These are phyloP conservation scores for Kuraishia piskuri DNA, from an alignment of 805 yeast species.

Conservation along the genomic window DNA sequence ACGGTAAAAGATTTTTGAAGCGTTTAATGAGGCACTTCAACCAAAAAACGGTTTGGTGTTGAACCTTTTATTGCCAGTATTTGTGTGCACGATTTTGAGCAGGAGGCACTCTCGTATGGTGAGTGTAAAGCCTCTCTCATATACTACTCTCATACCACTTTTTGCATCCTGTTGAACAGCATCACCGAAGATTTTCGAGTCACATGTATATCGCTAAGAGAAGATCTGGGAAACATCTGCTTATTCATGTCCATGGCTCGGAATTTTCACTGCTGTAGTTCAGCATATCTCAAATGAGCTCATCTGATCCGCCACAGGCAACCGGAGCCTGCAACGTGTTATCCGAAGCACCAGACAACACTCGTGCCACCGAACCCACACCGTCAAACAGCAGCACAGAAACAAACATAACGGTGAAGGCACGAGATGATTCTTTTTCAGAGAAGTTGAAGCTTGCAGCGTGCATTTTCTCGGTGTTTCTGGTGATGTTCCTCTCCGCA, in stretches of 20 bases:
- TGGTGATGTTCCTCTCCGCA: slow-evolving; percentile 25
- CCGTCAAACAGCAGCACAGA: not conserved
- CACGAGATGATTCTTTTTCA: not conserved
- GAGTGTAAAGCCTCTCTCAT: too few relatives aligned
- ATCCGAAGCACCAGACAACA: not conserved
- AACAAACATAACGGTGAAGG: not conserved
- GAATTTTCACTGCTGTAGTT: not conserved
- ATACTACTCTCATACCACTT: too few relatives aligned
- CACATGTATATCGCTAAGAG: too few relatives aligned
- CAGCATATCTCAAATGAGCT: not conserved
- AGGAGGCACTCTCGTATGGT: too few relatives aligned
- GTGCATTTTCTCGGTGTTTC: slow-evolving; percentile 11
- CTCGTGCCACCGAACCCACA: not conserved
- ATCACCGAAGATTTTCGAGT: too few relatives aligned
- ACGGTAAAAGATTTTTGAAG: too few relatives aligned
- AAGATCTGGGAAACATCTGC: too few relatives aligned
- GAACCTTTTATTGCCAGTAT: too few relatives aligned
- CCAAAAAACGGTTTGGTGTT: too few relatives aligned
- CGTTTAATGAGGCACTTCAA: not conserved
- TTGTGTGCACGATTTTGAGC: too few relatives aligned
- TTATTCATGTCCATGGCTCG: not conserved
- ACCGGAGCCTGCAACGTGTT: not conserved
- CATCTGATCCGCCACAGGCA: not conserved
- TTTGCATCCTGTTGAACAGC: too few relatives aligned
- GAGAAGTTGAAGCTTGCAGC: not conserved